Evolutionary conservation across 2,329 filamentous ascomycete genomes (phyloP).

Genomic region (Paracamarosporium sp.): DNA sequence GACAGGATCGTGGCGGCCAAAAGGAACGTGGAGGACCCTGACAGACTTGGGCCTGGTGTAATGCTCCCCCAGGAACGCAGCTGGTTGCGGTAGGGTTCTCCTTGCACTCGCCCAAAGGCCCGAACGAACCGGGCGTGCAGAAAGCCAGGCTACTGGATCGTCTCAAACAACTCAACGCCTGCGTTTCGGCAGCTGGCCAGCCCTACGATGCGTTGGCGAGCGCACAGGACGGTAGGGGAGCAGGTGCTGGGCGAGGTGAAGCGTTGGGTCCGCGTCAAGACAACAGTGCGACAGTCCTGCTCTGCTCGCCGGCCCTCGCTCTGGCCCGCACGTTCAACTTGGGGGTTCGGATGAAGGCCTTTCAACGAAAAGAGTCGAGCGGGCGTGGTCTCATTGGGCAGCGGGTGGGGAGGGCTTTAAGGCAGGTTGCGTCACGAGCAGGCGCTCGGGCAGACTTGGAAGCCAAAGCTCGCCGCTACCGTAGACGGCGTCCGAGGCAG

Average conservation of each 20-base stretch:
- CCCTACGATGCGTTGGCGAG: conserved; percentile 36
- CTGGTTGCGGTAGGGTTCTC: conserved; percentile 42
- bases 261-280: conserved; percentile 45
- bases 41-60: conserved; percentile 30
- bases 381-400: conserved; percentile 27
- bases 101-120: conserved; percentile 41
- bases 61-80: conserved; percentile 35
- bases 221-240: conserved; percentile 39
- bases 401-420: conserved; percentile 22
- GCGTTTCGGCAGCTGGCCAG: conserved; percentile 39
- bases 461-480: conserved; percentile 24
- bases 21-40: conserved; percentile 44
- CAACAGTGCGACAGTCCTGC: conserved; percentile 37
- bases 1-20: conserved; percentile 38
- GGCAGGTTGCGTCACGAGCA: conserved; percentile 30
- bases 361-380: conserved; percentile 25
- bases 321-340: conserved; percentile 25
- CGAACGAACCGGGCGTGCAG: conserved; percentile 33
- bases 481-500: conserved; percentile 30
- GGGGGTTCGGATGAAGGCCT: conserved; percentile 18
- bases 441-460: conserved; percentile 20
- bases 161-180: conserved; percentile 45
- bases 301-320: conserved; percentile 37
- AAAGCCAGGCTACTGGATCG: conserved; percentile 35
- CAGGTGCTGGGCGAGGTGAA: conserved; percentile 42